Evolutionary conservation across 1,139 yeast genomes (phyloP).

Genomic region (Pichia sp.): DNA sequence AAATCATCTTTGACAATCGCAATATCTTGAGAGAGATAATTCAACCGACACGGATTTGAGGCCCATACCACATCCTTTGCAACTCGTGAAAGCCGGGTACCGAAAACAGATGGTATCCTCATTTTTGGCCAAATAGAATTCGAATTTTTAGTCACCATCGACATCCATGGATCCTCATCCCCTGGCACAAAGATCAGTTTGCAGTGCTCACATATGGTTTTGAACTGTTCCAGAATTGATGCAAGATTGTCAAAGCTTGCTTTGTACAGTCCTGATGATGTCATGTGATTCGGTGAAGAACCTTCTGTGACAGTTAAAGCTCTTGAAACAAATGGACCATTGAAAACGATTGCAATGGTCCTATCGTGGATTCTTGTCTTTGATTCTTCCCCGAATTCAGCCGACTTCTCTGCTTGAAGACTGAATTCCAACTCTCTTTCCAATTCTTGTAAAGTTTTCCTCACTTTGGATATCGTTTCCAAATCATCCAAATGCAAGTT

Average conservation of each 20-base stretch:
- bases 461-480: conserved; percentile 59
- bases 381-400: background rate
- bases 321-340: conserved; percentile 66
- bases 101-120: conserved; percentile 66
- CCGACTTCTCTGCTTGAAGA: background rate
- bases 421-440: conserved; percentile 11
- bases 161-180: conserved; percentile 89
- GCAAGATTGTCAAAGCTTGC: conserved; percentile 73
- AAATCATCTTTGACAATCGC: conserved; percentile 70
- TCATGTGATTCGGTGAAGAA: conserved; percentile 39
- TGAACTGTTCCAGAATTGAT: conserved; percentile 45
- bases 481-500: conserved; percentile 66
- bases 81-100: conserved; percentile 59
- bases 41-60: conserved; percentile 73
- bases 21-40: conserved; percentile 80
- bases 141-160: conserved; percentile 65
- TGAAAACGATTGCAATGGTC: conserved; percentile 43
- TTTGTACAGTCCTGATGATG: conserved; percentile 55
- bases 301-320: conserved; percentile 54
- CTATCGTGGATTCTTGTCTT: conserved; percentile 9
- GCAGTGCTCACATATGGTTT: conserved; percentile 30
- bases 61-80: conserved; percentile 61
- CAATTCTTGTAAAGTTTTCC: conserved; percentile 44
- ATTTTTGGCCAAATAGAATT: conserved; percentile 66
- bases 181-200: conserved; percentile 66